Percentiles rank a stretch among this genome's conserved stretches.
Conservation (phyloP, 2,329 filamentous ascomycete species). For the Claviceps digitariae region DNA sequence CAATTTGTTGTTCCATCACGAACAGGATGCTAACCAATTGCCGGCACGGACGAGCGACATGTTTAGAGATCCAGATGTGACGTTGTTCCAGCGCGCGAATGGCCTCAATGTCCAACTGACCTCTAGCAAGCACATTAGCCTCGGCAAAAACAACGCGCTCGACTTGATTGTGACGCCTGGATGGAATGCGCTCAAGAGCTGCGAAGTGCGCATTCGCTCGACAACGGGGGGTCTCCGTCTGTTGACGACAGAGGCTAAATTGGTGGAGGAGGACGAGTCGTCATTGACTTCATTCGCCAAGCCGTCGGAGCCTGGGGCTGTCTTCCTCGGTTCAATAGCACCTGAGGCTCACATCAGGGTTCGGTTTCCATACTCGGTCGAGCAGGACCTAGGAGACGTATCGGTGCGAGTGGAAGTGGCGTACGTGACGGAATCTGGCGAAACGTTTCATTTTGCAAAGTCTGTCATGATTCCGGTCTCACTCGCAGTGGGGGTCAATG, state of each 20-base stretch:
- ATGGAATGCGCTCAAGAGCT: slow-evolving; percentile 52
- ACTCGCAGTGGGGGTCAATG: slow-evolving; percentile 82
- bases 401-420: slow-evolving; percentile 61
- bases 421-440: slow-evolving; percentile 55
- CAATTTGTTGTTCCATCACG: slow-evolving; percentile 53
- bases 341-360: slow-evolving; percentile 39
- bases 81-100: slow-evolving; percentile 58
- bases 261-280: slow-evolving; percentile 18
- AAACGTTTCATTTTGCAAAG: slow-evolving; percentile 22
- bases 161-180: slow-evolving; percentile 62
- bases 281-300: slow-evolving; percentile 30
- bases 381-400: slow-evolving; percentile 59
- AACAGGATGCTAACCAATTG: slow-evolving; percentile 40
- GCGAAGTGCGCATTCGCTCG: slow-evolving; percentile 47
- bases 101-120: slow-evolving; percentile 56
- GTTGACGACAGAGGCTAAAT: slow-evolving; percentile 43
- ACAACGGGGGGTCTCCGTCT: slow-evolving; percentile 54
- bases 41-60: slow-evolving; percentile 33
- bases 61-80: slow-evolving; percentile 46
- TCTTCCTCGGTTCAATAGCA: slow-evolving; percentile 35
- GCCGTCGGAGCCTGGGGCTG: slow-evolving; percentile 38
- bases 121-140: slow-evolving; percentile 57
- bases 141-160: slow-evolving; percentile 66
- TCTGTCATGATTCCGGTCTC: slow-evolving; percentile 55
- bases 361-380: slow-evolving; percentile 68